phyloP scores from a whole-genome alignment of 2,329 filamentous ascomycete genomes.

The Colletotrichum tropicale region DNA sequence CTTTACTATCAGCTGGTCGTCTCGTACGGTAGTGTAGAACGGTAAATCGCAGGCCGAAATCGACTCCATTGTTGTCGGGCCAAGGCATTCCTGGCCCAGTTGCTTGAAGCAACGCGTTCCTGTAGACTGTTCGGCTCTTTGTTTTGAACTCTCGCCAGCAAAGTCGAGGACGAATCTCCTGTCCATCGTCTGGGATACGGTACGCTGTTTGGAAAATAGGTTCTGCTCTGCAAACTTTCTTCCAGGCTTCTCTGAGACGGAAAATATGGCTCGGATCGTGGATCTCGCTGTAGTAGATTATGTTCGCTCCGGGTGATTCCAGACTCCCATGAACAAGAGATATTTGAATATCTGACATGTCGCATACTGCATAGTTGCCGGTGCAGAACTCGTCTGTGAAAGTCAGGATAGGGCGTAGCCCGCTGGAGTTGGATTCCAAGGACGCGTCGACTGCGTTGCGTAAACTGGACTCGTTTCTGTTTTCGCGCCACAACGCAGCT shows the following conservation, averaged over 20 bases:
- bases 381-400: background rate
- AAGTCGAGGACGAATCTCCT: background rate
- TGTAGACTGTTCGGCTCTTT: background rate
- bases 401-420: background rate
- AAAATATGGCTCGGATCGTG: conserved; percentile 20
- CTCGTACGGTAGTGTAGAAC: background rate
- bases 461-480: background rate
- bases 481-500: background rate
- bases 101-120: background rate
- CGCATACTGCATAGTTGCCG: background rate
- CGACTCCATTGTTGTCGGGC: background rate
- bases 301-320: conserved; percentile 23
- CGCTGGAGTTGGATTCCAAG: background rate
- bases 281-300: conserved; percentile 24
- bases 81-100: background rate
- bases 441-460: background rate
- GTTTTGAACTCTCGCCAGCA: background rate
- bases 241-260: conserved; percentile 29
- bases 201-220: conserved; percentile 23
- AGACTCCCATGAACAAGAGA: conserved; percentile 26
- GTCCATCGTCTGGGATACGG: background rate
- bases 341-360: conserved; percentile 25
- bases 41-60: background rate
- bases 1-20: background rate
- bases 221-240: conserved; percentile 26